A percentile compares a stretch with the other conserved stretches of the same genome.
phyloP scores from a whole-genome alignment of 352 stramenopile species.

The Globisporangium takayamanum region DNA sequence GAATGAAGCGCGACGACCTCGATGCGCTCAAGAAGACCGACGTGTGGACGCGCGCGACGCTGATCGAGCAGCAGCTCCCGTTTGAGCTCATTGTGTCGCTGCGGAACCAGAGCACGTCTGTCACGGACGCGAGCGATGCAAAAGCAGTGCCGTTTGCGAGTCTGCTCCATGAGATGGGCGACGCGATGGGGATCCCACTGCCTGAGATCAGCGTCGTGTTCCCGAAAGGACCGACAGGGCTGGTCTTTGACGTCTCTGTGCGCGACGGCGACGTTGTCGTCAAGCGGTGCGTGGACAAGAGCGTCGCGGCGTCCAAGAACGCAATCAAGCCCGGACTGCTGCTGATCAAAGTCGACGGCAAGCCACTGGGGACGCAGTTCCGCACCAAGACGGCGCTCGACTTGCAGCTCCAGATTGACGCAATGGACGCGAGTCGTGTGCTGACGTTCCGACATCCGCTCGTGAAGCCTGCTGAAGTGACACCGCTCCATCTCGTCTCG shows the following conservation, averaged over 20 bases:
- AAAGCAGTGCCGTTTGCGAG: conserved; percentile 39
- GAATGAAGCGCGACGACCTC: conserved; percentile 55
- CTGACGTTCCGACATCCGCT: conserved; percentile 78
- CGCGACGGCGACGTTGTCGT: conserved; percentile 34
- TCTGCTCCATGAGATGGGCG: conserved; percentile 55
- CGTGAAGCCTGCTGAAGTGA: conserved; percentile 48
- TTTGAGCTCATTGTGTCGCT: conserved; percentile 73
- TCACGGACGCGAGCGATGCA: conserved; percentile 30
- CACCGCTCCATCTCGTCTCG: conserved; percentile 41
- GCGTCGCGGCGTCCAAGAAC: conserved; percentile 52
- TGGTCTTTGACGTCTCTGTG: conserved; percentile 40
- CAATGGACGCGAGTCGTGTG: conserved; percentile 38
- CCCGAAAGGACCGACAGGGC: conserved; percentile 48
- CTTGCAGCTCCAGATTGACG: conserved; percentile 48
- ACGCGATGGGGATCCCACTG: conserved; percentile 71
- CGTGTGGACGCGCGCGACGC: conserved; percentile 38
- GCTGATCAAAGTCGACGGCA: conserved; percentile 65
- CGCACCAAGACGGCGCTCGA: conserved; percentile 46
- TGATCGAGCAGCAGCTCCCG: conserved; percentile 65
- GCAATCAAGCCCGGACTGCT: conserved; percentile 66
- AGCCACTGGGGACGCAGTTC: conserved; percentile 40
- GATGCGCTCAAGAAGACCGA: conserved; percentile 60
- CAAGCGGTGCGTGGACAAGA: conserved; percentile 40
- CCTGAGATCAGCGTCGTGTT: conserved; percentile 80
- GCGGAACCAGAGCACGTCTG: conserved; percentile 52